Evolutionary conservation across 179 eudicot species (phyloP).

Genomic region (Carnegiea gigantea): DNA sequence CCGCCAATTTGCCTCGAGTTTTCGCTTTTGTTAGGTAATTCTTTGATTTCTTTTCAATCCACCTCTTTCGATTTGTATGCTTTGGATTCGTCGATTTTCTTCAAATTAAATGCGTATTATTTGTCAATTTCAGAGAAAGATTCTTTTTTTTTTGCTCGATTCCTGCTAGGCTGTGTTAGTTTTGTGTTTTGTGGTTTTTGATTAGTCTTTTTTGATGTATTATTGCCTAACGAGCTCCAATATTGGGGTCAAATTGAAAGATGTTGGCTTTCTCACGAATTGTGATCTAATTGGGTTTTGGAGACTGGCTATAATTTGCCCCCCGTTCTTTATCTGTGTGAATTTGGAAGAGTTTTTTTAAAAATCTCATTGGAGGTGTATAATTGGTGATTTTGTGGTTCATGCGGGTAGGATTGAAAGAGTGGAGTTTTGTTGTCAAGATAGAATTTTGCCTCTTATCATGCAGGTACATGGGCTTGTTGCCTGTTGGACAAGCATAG

Average conservation of each 20-base stretch:
- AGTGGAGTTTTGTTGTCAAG: background rate
- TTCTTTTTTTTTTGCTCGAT: background rate
- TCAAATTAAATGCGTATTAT: background rate
- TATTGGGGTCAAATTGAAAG: background rate
- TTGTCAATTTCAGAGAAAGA: background rate
- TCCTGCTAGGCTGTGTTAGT: background rate
- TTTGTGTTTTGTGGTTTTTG: background rate
- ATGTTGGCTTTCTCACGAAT: background rate
- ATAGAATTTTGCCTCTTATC: background rate
- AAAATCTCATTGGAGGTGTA: background rate
- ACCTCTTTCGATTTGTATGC: background rate
- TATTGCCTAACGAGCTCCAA: background rate
- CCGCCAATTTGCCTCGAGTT: conserved; percentile 7
- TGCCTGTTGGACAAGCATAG: background rate
- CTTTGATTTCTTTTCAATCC: background rate
- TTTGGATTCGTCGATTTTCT: background rate
- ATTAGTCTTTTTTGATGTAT: background rate
- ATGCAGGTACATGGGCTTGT: background rate
- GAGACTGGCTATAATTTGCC: background rate
- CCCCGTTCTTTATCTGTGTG: background rate
- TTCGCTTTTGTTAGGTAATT: background rate
- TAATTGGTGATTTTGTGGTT: background rate
- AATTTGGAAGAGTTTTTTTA: background rate
- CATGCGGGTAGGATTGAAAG: background rate
- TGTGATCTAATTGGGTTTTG: background rate